phyloP scores from a whole-genome alignment of 192 early-diverging fungal species.

The Coemansia sp. region DNA sequence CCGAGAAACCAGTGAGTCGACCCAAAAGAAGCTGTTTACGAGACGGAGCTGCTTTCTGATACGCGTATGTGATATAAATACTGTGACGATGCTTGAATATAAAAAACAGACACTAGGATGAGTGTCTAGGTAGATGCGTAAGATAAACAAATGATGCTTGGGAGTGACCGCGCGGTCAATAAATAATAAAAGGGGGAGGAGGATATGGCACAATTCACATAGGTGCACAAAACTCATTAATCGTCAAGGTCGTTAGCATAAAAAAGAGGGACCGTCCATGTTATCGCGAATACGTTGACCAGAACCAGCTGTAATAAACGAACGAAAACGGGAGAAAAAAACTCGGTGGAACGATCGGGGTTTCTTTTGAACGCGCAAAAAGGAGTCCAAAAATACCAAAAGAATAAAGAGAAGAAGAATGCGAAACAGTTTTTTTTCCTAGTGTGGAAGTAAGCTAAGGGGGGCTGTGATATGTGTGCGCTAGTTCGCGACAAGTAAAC shows the following conservation, averaged over 20 bases:
- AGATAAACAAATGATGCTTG: background rate
- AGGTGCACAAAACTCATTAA: background rate
- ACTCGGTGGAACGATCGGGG: too few relatives aligned
- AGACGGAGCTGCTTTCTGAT: background rate
- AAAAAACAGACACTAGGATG: background rate
- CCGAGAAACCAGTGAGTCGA: background rate
- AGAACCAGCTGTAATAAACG: constrained; percentile 1
- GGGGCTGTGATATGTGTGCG: constrained; percentile 8
- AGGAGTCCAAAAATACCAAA: background rate
- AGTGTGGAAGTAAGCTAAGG: background rate
- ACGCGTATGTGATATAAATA: background rate
- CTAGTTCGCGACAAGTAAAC: constrained; percentile 7
- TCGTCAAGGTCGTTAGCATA: constrained; percentile 2
- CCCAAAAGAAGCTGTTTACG: background rate
- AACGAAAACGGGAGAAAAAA: background rate
- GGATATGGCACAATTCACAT: background rate
- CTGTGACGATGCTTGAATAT: constrained; percentile 8
- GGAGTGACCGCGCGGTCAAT: constrained; percentile 7
- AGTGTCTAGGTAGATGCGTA: constrained; percentile 5
- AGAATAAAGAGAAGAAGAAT: background rate
- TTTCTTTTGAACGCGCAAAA: background rate
- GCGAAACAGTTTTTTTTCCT: background rate
- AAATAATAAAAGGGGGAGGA: background rate
- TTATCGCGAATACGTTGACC: background rate
- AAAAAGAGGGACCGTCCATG: background rate